Evolutionary conservation across 2,329 filamentous ascomycete genomes (phyloP), one percentile per base, ranked within the genome.

Genomic region (Aspergillus sp.): DNA sequence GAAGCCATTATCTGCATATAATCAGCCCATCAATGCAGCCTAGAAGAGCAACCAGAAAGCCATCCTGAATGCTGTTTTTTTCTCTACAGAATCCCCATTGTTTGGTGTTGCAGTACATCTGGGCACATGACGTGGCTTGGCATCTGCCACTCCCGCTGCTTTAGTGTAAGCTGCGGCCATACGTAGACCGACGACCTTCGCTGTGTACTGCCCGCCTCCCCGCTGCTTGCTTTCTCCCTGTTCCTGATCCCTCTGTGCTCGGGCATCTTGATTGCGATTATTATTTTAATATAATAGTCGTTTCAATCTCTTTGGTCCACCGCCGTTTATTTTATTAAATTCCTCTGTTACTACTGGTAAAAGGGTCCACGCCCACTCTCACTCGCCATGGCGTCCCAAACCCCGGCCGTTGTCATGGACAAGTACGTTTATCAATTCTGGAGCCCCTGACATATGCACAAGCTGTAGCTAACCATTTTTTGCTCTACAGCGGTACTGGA

Each of bases 401-500:
- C 93, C 68, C 93, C 93, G 63, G 93, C 93, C 88, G 93, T 98
- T 96, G 93, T 98, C 89, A 98, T 98, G 91, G 93, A 98, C 93
- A 98, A 98, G 93, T 96, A 85, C 74, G 89, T 80, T 8, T 12
- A 44, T 55, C 45, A 33, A 33, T 35, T 40, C 56, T 60, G 46
- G 27, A 19, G 19, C 19, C 19, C 19, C 19, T 19, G 49, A 54
- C 51, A 45, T 43, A 39, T 47, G 37, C 37, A 26, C 27, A 27
- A 30, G 43, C 45, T 50, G 41, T 42, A 29, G 57, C 71, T 74
- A 62, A 76, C 64, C 48, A 10, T 12, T 9, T 37, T 55, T 44
- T 59, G 58, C 47, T 39, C 33, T 61, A 49, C 71, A 98, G 93
- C 86, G 93, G 93, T 77, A 98, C 93, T 75, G 93, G 93, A 65